These are phyloP conservation scores for Byssoonygena ceratinophila DNA, from an alignment of 2,329 filamentous ascomycete species.

Conservation along the genomic window DNA sequence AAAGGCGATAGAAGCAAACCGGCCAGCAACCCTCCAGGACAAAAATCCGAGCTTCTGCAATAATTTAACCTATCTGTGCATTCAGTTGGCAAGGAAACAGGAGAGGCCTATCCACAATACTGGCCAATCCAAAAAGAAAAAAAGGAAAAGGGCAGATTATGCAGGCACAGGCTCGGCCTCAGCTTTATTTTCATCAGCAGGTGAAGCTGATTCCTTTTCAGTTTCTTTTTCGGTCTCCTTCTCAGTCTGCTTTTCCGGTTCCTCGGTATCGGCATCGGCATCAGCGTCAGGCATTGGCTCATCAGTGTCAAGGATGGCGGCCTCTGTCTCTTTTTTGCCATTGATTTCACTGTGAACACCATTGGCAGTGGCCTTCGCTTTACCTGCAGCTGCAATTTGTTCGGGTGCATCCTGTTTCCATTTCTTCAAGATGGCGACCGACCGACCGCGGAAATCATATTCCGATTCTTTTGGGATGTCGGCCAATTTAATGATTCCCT, in stretches of 20 bases:
- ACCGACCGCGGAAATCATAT: slow-evolving; percentile 77
- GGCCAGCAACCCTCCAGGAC: neutral
- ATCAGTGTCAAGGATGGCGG: slow-evolving; percentile 18
- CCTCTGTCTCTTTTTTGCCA: slow-evolving; percentile 18
- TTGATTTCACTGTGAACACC: slow-evolving; percentile 26
- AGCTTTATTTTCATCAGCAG: neutral
- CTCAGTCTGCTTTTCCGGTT: neutral
- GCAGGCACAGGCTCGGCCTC: slow-evolving; percentile 10
- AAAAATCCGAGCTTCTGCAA: neutral
- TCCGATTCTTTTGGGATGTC: slow-evolving; percentile 81
- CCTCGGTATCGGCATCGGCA: slow-evolving; percentile 11
- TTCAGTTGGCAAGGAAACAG: neutral
- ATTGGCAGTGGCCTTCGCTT: slow-evolving; percentile 29
- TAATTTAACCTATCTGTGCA: neutral
- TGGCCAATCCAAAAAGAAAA: neutral
- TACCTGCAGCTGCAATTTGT: slow-evolving; percentile 20
- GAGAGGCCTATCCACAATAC: neutral
- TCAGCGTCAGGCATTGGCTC: slow-evolving; percentile 16
- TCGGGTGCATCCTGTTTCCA: slow-evolving; percentile 70
- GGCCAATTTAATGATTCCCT: slow-evolving; percentile 80
- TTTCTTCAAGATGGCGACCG: slow-evolving; percentile 65
- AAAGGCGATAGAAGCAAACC: neutral
- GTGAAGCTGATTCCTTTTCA: slow-evolving; percentile 4
- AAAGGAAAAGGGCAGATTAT: neutral
- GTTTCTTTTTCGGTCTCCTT: neutral